Conservation (phyloP, 2,329 filamentous ascomycete species). For the Fusarium sp. region DNA sequence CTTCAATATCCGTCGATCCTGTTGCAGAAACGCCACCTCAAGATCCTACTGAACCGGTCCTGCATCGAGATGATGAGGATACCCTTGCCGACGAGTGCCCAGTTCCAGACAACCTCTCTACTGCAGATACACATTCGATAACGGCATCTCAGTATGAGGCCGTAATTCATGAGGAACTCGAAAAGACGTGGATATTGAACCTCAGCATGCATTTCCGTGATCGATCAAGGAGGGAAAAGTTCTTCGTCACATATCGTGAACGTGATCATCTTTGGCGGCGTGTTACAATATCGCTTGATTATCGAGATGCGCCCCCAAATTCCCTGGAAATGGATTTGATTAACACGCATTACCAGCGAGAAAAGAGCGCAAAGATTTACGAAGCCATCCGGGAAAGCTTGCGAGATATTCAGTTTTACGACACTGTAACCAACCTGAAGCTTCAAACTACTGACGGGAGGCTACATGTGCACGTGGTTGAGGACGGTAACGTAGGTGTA, state of each 20-base stretch:
- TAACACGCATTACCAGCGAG: constrained; percentile 83
- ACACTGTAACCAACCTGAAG: constrained; percentile 95
- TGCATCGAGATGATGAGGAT: constrained; percentile 38
- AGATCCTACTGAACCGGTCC: constrained; percentile 6
- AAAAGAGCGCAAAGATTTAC: constrained; percentile 94
- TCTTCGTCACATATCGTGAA: constrained; percentile 95
- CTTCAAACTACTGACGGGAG: constrained; percentile 88
- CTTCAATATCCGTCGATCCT: constrained; percentile 33
- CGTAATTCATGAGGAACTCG: constrained; percentile 82
- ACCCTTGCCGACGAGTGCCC: constrained; percentile 41
- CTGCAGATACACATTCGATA: constrained; percentile 61
- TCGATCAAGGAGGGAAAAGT: constrained; percentile 92
- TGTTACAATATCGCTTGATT: constrained; percentile 94
- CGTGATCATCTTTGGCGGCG: constrained; percentile 83
- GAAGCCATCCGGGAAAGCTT: constrained; percentile 94
- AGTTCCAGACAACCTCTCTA: constrained; percentile 50
- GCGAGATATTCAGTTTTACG: constrained; percentile 93
- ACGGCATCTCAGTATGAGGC: constrained; percentile 69
- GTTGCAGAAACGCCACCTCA: constrained; percentile 28
- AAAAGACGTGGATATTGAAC: constrained; percentile 93
- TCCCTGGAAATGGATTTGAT: constrained; percentile 89
- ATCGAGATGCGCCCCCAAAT: constrained; percentile 80
- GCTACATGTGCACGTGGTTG: constrained; percentile 96
- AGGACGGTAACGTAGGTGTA: constrained; percentile 81
- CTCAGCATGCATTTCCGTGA: constrained; percentile 98